Evolutionary conservation across 495 filamentous ascomycete genomes (phyloP).

Genomic region (Talaromyces nanjingensis): DNA sequence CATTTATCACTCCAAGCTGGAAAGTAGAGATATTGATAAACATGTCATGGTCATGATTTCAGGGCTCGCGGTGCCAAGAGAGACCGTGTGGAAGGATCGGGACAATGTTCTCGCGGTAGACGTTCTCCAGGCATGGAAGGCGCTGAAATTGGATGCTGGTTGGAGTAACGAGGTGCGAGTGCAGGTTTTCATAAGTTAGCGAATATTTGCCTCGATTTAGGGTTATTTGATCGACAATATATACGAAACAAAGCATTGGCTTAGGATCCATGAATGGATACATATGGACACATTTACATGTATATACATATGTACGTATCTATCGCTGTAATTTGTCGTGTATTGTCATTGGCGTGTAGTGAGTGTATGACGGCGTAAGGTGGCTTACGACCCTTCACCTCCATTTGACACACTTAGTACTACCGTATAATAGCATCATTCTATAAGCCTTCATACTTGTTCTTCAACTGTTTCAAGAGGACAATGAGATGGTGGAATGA

Average conservation of each 20-base stretch:
- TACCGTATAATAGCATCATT: too few relatives aligned
- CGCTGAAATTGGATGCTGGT: conserved; percentile 59
- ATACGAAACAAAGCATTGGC: neutral
- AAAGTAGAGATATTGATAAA: conserved; percentile 48
- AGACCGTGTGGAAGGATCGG: conserved; percentile 56
- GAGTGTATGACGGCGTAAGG: too few relatives aligned
- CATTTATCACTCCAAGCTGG: conserved; percentile 60
- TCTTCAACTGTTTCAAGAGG: too few relatives aligned
- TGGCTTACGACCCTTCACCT: too few relatives aligned
- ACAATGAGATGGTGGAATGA: too few relatives aligned
- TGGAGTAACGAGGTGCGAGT: conserved; percentile 83
- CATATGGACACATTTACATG: neutral
- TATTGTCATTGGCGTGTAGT: too few relatives aligned
- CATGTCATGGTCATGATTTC: conserved; percentile 73
- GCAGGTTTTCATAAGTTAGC: conserved; percentile 47
- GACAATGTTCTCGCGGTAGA: conserved; percentile 69
- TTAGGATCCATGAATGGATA: neutral
- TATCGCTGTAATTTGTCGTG: too few relatives aligned
- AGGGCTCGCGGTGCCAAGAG: conserved; percentile 57
- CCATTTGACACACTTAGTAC: too few relatives aligned
- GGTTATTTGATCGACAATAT: too few relatives aligned
- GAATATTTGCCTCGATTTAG: neutral
- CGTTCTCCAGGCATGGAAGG: conserved; percentile 69
- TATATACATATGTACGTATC: too few relatives aligned
- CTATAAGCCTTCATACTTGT: too few relatives aligned